Percentiles rank a stretch among this genome's conserved stretches.
phyloP scores from a whole-genome alignment of 352 stramenopile species.

The Globisporangium nunn region DNA sequence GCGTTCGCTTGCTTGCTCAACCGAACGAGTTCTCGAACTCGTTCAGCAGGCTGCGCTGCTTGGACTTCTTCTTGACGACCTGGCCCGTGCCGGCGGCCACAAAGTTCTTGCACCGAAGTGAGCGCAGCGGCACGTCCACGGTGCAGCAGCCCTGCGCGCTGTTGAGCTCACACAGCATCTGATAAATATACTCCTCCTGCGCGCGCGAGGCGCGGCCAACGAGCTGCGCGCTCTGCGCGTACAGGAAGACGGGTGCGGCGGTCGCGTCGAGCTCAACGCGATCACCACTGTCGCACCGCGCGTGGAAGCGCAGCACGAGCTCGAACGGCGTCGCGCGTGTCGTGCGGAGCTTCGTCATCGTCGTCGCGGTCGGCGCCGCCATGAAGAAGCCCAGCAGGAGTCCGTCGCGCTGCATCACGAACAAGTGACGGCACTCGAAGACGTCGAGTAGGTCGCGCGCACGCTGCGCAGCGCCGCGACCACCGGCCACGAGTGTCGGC shows the following conservation, averaged over 20 bases:
- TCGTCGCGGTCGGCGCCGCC: constrained; percentile 36
- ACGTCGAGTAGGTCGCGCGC: constrained; percentile 17
- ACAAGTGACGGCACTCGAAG: constrained; percentile 56
- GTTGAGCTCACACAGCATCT: constrained; percentile 52
- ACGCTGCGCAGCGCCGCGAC: constrained; percentile 11
- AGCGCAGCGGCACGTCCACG: constrained; percentile 54
- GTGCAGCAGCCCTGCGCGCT: constrained; percentile 25
- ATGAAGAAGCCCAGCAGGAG: constrained; percentile 55
- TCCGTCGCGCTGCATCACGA: constrained; percentile 60
- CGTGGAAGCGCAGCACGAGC: constrained; percentile 44
- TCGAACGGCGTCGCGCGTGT: constrained; percentile 38
- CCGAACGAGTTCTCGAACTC: constrained; percentile 29
- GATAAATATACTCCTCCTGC: constrained; percentile 47
- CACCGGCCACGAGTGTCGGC: constrained; percentile 10
- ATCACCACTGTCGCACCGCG: constrained; percentile 12
- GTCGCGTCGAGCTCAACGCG: constrained; percentile 10
- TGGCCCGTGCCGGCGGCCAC: constrained; percentile 40
- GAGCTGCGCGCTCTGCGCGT: constrained; percentile 58
- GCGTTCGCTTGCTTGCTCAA: not conserved
- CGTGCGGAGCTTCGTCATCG: constrained; percentile 42
- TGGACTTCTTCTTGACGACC: constrained; percentile 45
- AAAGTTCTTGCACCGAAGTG: constrained; percentile 62
- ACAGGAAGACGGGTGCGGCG: constrained; percentile 39
- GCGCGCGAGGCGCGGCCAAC: constrained; percentile 28
- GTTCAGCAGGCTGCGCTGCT: constrained; percentile 18